Conservation (phyloP, 768 basidiomycete genomes). For the Lyophyllum atratum region DNA sequence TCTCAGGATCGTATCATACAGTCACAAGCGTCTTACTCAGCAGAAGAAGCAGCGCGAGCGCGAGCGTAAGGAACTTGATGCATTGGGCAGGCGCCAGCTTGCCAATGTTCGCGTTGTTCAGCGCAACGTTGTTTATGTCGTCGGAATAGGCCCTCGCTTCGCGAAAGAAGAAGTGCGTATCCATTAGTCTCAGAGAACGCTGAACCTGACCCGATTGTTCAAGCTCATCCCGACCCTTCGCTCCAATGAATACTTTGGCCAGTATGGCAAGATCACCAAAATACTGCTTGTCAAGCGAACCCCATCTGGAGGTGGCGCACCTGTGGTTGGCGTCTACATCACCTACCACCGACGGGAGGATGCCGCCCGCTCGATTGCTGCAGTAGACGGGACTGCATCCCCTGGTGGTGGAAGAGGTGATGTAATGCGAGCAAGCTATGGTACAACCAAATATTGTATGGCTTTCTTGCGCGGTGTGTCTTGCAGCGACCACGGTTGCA, state of each 20-base stretch:
- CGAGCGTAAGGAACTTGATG: constrained; percentile 92
- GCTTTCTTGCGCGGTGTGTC: constrained; percentile 82
- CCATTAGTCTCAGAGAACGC: constrained; percentile 3
- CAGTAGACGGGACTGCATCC: constrained; percentile 89
- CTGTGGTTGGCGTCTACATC: constrained; percentile 92
- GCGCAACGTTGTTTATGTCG: constrained; percentile 93
- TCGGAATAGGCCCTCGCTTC: constrained; percentile 91
- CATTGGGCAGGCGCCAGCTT: constrained; percentile 79
- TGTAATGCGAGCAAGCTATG: constrained; percentile 90
- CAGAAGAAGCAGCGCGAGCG: constrained; percentile 95
- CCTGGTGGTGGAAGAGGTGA: constrained; percentile 84
- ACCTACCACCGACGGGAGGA: constrained; percentile 95
- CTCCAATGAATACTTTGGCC: constrained; percentile 95
- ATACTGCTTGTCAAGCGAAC: constrained; percentile 92
- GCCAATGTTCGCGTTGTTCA: constrained; percentile 97
- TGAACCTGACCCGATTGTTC: neutral
- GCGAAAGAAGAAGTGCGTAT: constrained; percentile 91
- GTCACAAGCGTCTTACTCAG: constrained; percentile 92
- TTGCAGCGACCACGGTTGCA: constrained; percentile 88
- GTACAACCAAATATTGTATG: constrained; percentile 98
- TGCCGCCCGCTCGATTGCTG: constrained; percentile 88
- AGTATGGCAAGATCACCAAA: constrained; percentile 97
- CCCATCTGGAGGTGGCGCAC: constrained; percentile 67
- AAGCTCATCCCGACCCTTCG: constrained; percentile 64
- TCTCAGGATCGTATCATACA: constrained; percentile 28